Conservation (phyloP, 345 rosid genomes). For the Syzygium jambos region DNA sequence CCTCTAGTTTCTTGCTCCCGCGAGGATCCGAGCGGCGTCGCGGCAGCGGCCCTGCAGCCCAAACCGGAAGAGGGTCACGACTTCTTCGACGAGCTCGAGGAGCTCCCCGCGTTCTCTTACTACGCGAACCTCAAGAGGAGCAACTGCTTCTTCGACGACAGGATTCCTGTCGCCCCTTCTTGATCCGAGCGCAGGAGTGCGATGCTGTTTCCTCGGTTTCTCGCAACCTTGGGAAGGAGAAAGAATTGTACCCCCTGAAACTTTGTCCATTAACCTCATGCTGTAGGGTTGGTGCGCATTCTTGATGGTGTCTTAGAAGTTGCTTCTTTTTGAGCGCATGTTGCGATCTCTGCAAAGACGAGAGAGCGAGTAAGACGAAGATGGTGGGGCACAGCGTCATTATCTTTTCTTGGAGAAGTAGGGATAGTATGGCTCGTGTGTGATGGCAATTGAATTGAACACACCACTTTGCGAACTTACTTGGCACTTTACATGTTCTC, state of each 20-base stretch:
- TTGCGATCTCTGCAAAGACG: neutral
- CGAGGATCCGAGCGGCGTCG: neutral
- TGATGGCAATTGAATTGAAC: neutral
- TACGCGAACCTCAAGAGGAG: constrained; percentile 33
- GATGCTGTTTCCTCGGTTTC: neutral
- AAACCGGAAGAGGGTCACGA: constrained; percentile 35
- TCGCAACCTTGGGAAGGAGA: neutral
- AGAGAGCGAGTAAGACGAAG: neutral
- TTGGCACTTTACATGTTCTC: neutral
- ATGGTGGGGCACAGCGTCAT: neutral
- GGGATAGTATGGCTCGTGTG: neutral
- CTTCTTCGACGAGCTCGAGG: constrained; percentile 75
- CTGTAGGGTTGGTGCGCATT: neutral
- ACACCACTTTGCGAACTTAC: neutral
- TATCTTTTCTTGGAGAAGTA: too few species aligned
- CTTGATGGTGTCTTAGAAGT: neutral
- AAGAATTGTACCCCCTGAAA: neutral
- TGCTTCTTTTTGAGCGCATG: neutral
- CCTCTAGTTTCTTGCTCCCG: constrained; percentile 23
- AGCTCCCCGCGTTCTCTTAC: constrained; percentile 38
- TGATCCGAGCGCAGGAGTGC: neutral
- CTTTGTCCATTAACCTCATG: neutral
- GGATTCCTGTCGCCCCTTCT: constrained; percentile 51
- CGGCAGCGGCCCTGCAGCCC: neutral
- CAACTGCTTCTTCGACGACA: constrained; percentile 40